A percentile compares a stretch with the other conserved stretches of the same genome.
phyloP scores from a whole-genome alignment of 768 basidiomycete genomes.

The Russula lepida region DNA sequence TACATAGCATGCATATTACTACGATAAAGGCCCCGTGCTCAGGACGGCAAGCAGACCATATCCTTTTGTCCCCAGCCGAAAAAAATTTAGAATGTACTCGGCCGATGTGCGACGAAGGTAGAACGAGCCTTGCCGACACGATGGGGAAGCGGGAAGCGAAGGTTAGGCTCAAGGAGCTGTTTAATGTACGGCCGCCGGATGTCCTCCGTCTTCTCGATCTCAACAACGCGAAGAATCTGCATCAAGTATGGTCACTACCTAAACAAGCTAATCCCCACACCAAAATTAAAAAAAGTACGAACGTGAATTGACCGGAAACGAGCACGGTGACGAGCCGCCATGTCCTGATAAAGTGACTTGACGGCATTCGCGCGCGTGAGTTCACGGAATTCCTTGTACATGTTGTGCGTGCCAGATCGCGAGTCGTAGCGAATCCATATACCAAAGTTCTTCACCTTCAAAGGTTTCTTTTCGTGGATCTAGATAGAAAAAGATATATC shows the following conservation, averaged over 20 bases:
- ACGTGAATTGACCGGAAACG: slow-evolving; percentile 99
- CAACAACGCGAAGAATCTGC: slow-evolving; percentile 96
- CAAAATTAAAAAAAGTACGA: slow-evolving; percentile 26
- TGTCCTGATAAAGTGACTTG: slow-evolving; percentile 96
- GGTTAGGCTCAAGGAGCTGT: slow-evolving; percentile 80
- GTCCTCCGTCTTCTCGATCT: slow-evolving; percentile 87
- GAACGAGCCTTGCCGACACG: slow-evolving; percentile 71
- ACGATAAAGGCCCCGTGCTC: neutral
- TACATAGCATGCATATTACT: neutral
- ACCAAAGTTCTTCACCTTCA: slow-evolving; percentile 99
- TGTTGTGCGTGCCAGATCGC: slow-evolving; percentile 99
- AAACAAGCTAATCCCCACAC: neutral
- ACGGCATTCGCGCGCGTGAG: slow-evolving; percentile 91
- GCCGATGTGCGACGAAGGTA: slow-evolving; percentile 74
- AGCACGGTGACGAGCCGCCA: slow-evolving; percentile 98
- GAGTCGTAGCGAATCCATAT: slow-evolving; percentile 99
- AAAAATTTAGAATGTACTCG: slow-evolving; percentile 52
- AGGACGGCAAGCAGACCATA: neutral
- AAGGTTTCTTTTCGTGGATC: slow-evolving; percentile 96
- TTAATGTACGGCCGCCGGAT: slow-evolving; percentile 96
- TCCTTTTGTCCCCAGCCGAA: neutral
- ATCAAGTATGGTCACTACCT: neutral
- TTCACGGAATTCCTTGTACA: slow-evolving; percentile 99
- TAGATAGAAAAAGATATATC: slow-evolving; percentile 31
- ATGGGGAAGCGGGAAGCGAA: slow-evolving; percentile 97